Conservation (phyloP, 371 early-diverging fungal genomes). For the Apophysomyces sp. region DNA sequence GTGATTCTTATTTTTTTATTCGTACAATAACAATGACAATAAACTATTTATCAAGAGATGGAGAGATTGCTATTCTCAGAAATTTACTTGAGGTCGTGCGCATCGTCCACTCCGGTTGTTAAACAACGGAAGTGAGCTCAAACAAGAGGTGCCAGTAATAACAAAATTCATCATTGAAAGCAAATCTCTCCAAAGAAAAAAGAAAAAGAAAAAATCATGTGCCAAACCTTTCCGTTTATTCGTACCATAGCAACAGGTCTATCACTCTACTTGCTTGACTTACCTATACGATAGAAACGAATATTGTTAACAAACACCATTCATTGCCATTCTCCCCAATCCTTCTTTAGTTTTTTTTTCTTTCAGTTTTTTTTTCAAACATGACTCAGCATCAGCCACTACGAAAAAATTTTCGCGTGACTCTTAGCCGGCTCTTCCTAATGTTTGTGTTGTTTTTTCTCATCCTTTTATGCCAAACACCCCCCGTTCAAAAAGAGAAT, state of each 20-base stretch:
- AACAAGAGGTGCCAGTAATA: slow-evolving; percentile 23
- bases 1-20: no score
- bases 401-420: slow-evolving; percentile 1
- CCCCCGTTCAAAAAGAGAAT: slow-evolving; percentile 22
- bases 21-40: no score
- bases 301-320: not conserved
- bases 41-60: no score
- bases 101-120: slow-evolving; percentile 12
- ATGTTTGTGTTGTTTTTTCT: slow-evolving; percentile 19
- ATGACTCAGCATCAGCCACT: slow-evolving; percentile 17
- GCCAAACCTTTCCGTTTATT: not conserved
- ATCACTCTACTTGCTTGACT: not conserved
- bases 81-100: slow-evolving; percentile 1
- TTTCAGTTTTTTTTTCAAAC: slow-evolving; percentile 6
- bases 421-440: slow-evolving; percentile 29
- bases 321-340: not conserved
- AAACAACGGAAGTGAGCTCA: slow-evolving; percentile 12
- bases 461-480: slow-evolving; percentile 12
- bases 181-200: not conserved
- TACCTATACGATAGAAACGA: not conserved
- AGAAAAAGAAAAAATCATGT: not conserved
- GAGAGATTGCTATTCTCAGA: not conserved
- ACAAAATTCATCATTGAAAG: slow-evolving; percentile 11
- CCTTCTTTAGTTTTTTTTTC: not conserved
- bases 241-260: not conserved